Evolutionary conservation across 176 grass and related monocot genomes (phyloP), one percentile per base, ranked within the genome.

Genomic region (Tillandsia leiboldiana): DNA sequence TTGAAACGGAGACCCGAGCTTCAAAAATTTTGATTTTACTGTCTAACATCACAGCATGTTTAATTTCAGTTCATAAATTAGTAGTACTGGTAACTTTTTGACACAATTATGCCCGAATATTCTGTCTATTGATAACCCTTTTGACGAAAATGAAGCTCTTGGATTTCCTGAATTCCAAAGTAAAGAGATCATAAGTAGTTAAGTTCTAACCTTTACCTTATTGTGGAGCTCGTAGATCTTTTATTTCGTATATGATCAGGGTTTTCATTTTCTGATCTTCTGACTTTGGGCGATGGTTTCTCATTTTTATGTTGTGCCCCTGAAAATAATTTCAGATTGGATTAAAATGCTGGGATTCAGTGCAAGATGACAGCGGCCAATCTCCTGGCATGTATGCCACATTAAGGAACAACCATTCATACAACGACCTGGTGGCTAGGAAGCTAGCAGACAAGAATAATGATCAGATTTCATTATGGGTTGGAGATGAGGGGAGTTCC

Each of bases 301-400:
- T 85, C 11, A 53, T 67, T 67, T 13, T 54, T 59, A 28, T 61
- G 51, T 33, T 54, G 17, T 0, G 4, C 33, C 33, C 50, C 1
- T 28, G 64, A 78, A 63, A 62, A 82, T 75, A 3, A 2, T 73
- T 80, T 12, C 75, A 99, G 95, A 88, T 99, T 73, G 95, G 90
- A 74, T 90, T 94, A 75, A 94, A 50, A 52, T 88, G 78, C 73
- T 99, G 95, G 95, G 81, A 84, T 10, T 85, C 87, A 1, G 24
- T 76, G 48, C 48, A 76, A 69, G 95, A 99, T 28, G 87, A 99
- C n/a, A 73, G 75, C 77, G 82, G 83, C 22, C 82, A 88, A 64
- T 88, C 84, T 28, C 95, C 95, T 63, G 74, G 78, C 62, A 84
- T 80, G 61, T 93, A 99, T 66, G 90, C 95, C 13, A 70, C 72